Percentiles rank a stretch among this genome's conserved stretches.
Conservation (phyloP, 2,329 filamentous ascomycete genomes). For the Drechslera avenae region DNA sequence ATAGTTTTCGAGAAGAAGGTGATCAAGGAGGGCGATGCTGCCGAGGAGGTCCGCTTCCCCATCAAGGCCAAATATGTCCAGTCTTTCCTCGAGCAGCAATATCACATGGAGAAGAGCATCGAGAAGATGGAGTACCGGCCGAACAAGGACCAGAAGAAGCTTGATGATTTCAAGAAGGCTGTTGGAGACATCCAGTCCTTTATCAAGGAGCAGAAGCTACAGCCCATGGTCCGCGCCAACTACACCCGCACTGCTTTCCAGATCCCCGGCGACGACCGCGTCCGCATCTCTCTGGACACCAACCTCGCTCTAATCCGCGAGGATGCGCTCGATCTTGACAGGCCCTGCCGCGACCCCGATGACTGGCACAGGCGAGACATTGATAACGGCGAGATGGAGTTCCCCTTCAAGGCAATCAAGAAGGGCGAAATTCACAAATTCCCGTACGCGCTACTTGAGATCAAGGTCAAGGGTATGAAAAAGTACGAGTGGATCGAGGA, state of each 20-base stretch:
- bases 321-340: conserved; percentile 74
- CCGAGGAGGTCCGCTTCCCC: conserved; percentile 77
- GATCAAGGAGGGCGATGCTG: conserved; percentile 74
- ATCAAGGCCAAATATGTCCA: conserved; percentile 96
- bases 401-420: conserved; percentile 84
- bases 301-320: conserved; percentile 84
- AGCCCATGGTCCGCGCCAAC: conserved; percentile 87
- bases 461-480: conserved; percentile 77
- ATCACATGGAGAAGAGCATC: conserved; percentile 89
- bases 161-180: conserved; percentile 71
- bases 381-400: conserved; percentile 79
- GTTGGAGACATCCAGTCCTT: conserved; percentile 80
- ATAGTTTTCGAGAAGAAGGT: conserved; percentile 90
- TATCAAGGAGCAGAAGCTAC: conserved; percentile 74
- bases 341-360: conserved; percentile 86
- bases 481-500: conserved; percentile 87
- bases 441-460: conserved; percentile 87
- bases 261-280: conserved; percentile 86
- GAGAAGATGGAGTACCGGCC: conserved; percentile 81
- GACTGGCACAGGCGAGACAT: conserved; percentile 94
- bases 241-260: conserved; percentile 96
- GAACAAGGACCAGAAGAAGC: conserved; percentile 68
- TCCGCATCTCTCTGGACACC: conserved; percentile 92
- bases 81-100: conserved; percentile 82
- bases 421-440: conserved; percentile 91